Base-by-base conservation (phyloP, 2,329 filamentous ascomycete genomes). In the Penicillium sp. region DNA sequence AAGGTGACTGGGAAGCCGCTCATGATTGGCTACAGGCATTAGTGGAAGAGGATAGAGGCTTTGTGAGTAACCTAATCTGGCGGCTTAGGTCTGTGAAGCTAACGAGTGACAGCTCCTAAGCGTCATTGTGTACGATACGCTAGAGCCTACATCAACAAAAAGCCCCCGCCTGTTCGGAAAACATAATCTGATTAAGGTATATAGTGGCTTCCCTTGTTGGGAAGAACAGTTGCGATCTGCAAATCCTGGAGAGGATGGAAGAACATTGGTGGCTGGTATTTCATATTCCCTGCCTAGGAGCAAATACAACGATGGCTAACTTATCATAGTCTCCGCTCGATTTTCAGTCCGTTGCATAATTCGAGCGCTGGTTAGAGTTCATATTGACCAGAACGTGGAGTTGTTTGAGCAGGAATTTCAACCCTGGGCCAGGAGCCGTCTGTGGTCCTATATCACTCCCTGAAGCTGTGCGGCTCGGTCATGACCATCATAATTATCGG, bases 401-500 rank as follows among this genome's bases (percentile, higher is more conserved):
- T 51, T 70, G 30, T 67, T 66, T 41, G 62, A 70, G 58, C 56
- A 64, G 45, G 63, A 70, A 54, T 70, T 70, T 57, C 64, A 70
- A 58, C 66, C 64, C 35, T 70, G 56, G 69, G 38, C 59, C 35
- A 66, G 52, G 53, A 19, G 51, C 29, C 50, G 49, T 41, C 48
- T 50, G 58, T 58, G 29, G 55, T 64, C 46, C 11, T 64, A 59
- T 45, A 35, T 61, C 46, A 61, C 54, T 6, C 58, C 50, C 19
- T 64, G 56, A 56, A n/a, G 50, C 47, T 56, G 6, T n/a, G n/a
- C n/a, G n/a, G n/a, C n/a, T n/a, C n/a, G n/a, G n/a, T n/a, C n/a
- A n/a, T n/a, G n/a, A n/a, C n/a, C n/a, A n/a, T n/a, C n/a, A n/a
- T n/a, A n/a, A n/a, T n/a, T n/a, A n/a, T n/a, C n/a, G n/a, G n/a